phyloP scores from a whole-genome alignment of 2,329 filamentous ascomycete genomes.

The Ophiostoma novo-ulmi region DNA sequence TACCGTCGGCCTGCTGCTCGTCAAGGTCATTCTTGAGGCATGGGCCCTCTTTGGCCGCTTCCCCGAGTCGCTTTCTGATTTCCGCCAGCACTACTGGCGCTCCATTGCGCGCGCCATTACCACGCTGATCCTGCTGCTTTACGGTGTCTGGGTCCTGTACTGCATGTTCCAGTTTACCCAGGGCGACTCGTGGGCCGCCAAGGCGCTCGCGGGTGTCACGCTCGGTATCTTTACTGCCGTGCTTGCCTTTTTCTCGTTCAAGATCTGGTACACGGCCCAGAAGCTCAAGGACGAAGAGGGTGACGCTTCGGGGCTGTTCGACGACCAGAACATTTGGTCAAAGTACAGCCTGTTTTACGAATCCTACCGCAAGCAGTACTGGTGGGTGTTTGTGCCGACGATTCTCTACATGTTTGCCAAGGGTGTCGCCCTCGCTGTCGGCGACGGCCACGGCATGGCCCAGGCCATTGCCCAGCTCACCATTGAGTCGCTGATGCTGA shows the following conservation, averaged over 20 bases:
- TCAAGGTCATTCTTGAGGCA: conserved; percentile 85
- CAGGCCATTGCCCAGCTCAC: conserved; percentile 76
- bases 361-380: conserved; percentile 86
- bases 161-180: conserved; percentile 93
- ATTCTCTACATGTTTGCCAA: conserved; percentile 90
- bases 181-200: conserved; percentile 92
- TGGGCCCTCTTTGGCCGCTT: conserved; percentile 90
- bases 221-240: conserved; percentile 74
- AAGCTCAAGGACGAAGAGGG: conserved; percentile 72
- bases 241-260: conserved; percentile 76
- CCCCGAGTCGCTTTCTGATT: conserved; percentile 70
- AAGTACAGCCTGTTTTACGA: conserved; percentile 99
- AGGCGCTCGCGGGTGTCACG: conserved; percentile 74
- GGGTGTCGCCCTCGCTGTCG: conserved; percentile 77
- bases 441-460: conserved; percentile 75
- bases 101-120: conserved; percentile 84
- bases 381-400: conserved; percentile 91
- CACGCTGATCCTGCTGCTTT: conserved; percentile 82
- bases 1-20: conserved; percentile 76
- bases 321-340: conserved; percentile 84
- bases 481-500: conserved; percentile 74
- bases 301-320: conserved; percentile 67
- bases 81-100: conserved; percentile 96
- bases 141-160: conserved; percentile 92
- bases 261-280: conserved; percentile 71